Base-by-base conservation (phyloP, 2,329 filamentous ascomycete genomes). In the Alternaria viburni region DNA sequence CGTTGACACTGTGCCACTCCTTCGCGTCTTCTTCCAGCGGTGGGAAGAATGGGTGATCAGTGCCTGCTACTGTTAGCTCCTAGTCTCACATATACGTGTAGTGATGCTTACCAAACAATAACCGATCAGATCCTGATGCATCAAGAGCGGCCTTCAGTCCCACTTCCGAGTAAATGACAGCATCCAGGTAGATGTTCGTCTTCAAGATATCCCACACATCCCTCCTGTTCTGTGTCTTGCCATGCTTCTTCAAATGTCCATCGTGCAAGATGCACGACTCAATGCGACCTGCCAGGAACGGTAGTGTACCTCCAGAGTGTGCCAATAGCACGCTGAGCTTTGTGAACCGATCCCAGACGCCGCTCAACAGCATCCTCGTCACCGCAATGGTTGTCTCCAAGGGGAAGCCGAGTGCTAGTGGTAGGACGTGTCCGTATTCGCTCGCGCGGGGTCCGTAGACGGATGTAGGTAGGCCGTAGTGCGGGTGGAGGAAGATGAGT, bases 351-450 rank as follows among this genome's bases (percentile, higher is more conserved):
- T 97, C 93, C 79, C 96, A 97, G 0, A 96, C 91, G 0, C 93
- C 92, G 0, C 90, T 87, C n/a, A 97, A 83, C 57, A 93, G 89
- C 93, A 97, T 96, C 50, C 94, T 86, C 5, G 92, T 89, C 3
- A 97, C 90, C 0, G 93, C 93, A 70, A 97, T 95, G 2, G 94
- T 97, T 1, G 94, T 97, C 81, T 97, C 94, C 69, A 97, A 87
- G 0, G 94, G 93, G 76, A 97, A 97, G 0, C 94, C 94, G 4
- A 97, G 83, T 0, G 93, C 92, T 0, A 97, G 83, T 0, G 93
- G 92, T 3, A 97, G 84, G 1, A 97, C 93, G 77, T 97, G 94
- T 0, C 94, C 94, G 75, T 96, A 97, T 30, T 87, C 85, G 64
- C 90, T 89, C 0, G 87, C 88, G 8, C 90, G 84, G 0, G 91